Evolutionary conservation across 2,329 filamentous ascomycete species (phyloP), one percentile per base, ranked within the genome.

Genomic region (Spiromastix sp.): DNA sequence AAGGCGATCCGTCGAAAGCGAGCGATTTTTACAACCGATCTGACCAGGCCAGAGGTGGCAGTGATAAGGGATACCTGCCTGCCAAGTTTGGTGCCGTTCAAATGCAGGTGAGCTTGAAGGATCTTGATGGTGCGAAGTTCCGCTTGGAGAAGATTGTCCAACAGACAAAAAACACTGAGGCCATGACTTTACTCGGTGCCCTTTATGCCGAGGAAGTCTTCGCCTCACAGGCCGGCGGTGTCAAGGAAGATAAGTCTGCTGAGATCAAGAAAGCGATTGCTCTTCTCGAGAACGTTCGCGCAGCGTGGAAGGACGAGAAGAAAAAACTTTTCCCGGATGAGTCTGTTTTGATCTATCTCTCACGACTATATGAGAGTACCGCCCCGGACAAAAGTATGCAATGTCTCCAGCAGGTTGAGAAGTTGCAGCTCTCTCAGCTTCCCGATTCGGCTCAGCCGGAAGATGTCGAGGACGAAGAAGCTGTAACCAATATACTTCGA

Each of bases 201-300:
- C 63, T 98, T 7, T 91, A 93, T 51, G 91, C 91, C 1, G 89
- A 98, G 55, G 91, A 98, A 48, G 82, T 94, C 1, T 96, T 96
- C 54, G 70, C 77, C 6, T 79, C 74, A 31, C 83, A 91, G 53
- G 72, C 73, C 34, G 77, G 79, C 26, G 71, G 71, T 34, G 87
- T 81, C 52, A 91, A 96, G 45, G 87, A 96, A 43, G 89, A 98
- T 59, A 94, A 93, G 56, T 79, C 77, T 3, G 72, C 74, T 0
- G 85, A 95, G 56, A 71, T 77, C 46, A 91, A 84, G 56, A 95
- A 94, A 58, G 89, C 91, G 0, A 81, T 93, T 34, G 70, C 72
- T 11, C 75, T 93, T 20, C 70, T 98, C 2, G 93, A 98, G 61
- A 71, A 73, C 37, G 91, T 94, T 2, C 80, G 87, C 31, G 73